Percentiles rank a stretch among this genome's conserved stretches.
phyloP scores from a whole-genome alignment of 257 asterid genomes.

The Forsythia suspensa region DNA sequence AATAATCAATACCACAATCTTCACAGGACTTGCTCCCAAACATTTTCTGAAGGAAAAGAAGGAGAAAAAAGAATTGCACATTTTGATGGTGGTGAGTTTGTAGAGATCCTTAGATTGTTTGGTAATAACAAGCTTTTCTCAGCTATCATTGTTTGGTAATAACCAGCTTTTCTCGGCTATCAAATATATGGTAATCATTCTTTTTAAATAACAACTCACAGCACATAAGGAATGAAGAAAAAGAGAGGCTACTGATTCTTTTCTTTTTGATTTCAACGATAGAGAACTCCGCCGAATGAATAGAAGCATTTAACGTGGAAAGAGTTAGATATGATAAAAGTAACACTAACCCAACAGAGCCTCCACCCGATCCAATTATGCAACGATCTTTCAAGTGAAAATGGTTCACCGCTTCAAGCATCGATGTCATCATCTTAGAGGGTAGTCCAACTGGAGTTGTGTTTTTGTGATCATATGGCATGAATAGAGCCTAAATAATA shows the following conservation, averaged over 20 bases:
- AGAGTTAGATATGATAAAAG: constrained; percentile 16
- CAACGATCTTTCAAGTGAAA: constrained; percentile 79
- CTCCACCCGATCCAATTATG: constrained; percentile 97
- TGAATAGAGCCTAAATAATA: constrained; percentile 72
- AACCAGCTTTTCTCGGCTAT: neutral
- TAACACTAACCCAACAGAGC: constrained; percentile 89
- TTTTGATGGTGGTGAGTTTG: neutral
- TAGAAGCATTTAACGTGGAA: neutral
- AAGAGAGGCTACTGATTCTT: neutral
- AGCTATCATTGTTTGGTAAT: neutral
- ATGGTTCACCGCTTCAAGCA: constrained; percentile 87
- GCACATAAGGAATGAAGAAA: neutral
- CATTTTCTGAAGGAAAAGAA: neutral
- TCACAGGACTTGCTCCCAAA: neutral
- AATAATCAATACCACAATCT: neutral
- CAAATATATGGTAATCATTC: neutral
- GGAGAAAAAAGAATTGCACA: neutral
- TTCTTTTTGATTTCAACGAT: too few species aligned
- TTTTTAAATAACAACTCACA: neutral
- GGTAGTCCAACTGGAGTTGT: constrained; percentile 87
- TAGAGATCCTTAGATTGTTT: neutral
- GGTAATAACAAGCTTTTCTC: neutral
- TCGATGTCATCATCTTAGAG: constrained; percentile 70
- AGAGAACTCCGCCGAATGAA: neutral
- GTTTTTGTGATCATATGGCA: constrained; percentile 99